A percentile compares a stretch with the other conserved stretches of the same genome.
phyloP scores from a whole-genome alignment of 805 yeast species.

The Barnettozyma sp. region DNA sequence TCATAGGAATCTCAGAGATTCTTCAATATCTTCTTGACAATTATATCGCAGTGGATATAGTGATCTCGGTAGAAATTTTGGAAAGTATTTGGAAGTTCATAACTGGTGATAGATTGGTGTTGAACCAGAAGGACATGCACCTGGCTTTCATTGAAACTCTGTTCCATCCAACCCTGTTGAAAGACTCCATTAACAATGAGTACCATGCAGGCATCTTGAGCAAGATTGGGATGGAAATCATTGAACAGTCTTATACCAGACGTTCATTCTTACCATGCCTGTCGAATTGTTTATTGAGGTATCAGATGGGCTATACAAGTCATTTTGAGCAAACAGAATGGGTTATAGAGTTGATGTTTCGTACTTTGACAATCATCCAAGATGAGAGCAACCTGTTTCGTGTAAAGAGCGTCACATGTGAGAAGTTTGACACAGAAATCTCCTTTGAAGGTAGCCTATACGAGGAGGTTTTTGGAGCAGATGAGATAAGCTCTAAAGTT shows the following conservation, averaged over 20 bases:
- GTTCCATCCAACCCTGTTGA: slow-evolving; percentile 36
- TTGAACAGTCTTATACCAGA: slow-evolving; percentile 49
- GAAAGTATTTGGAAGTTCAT: slow-evolving; percentile 51
- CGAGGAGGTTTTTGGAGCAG: slow-evolving; percentile 43
- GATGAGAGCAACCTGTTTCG: slow-evolving; percentile 48
- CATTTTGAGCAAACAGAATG: slow-evolving; percentile 40
- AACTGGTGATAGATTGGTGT: slow-evolving; percentile 50
- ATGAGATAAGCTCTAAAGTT: slow-evolving; percentile 49
- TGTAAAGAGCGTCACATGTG: slow-evolving; percentile 52
- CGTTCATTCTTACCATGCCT: slow-evolving; percentile 62
- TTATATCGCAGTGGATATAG: slow-evolving; percentile 17
- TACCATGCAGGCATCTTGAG: slow-evolving; percentile 21
- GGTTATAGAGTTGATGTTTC: slow-evolving; percentile 44
- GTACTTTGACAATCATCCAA: slow-evolving; percentile 43
- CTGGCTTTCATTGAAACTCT: slow-evolving; percentile 44
- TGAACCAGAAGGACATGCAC: slow-evolving; percentile 63
- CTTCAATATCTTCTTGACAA: slow-evolving; percentile 16
- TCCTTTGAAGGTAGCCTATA: slow-evolving; percentile 37
- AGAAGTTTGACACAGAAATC: slow-evolving; percentile 41
- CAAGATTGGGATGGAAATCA: slow-evolving; percentile 36
- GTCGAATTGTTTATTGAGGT: slow-evolving; percentile 38
- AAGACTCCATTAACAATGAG: slow-evolving; percentile 28
- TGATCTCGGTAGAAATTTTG: slow-evolving; percentile 29
- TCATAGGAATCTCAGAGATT: slow-evolving; percentile 12
- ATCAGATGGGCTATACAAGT: slow-evolving; percentile 29